Evolutionary conservation across 352 stramenopile genomes (phyloP), one percentile per base, ranked within the genome.

Genomic region (Pythium sp.): DNA sequence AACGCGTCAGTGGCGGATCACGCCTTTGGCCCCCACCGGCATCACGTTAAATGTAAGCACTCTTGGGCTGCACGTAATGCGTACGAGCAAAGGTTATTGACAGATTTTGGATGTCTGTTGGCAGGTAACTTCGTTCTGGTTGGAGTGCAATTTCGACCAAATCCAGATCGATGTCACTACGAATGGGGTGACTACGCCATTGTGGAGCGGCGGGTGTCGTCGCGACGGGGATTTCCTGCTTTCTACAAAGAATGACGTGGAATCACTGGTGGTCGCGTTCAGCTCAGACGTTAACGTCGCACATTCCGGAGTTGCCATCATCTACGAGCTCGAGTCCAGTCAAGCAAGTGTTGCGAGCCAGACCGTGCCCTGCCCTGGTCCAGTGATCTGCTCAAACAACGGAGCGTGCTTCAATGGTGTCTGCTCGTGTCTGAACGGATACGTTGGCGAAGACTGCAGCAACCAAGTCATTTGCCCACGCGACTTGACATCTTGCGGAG

Each of bases 111-210:
- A 26, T 26, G 24, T 26, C 24, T 26, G 24, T 18, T 5, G 5
- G n/a, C 61, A 86, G 68, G 62, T 89, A 7, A 77, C 76, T 0
- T 66, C 57, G 11, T 91, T 91, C 64, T 80, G 70, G 63, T 72
- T 91, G 7, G 83, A 91, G 53, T 91, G 83, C 38, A 71, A 89
- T 49, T 79, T 89, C 49, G 83, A 90, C 22, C 69, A 34, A 5
- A 63, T 89, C 26, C 51, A 63, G 5, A 75, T 91, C 22, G 65
- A 47, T 3, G 64, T 68, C 2, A 78, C 61, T 22, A 12, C 43
- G 1, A 67, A 58, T 5, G 70, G 61, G 2, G 58, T 36, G 5
- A 69, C 56, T 0, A 74, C 53, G 6, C 38, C 68, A 2, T 22
- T 91, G 4, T 90, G 81, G 83, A 77, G 65, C 18, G 83, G 81